Percentiles rank a stretch among this genome's conserved stretches.
Evolutionary conservation across 2,329 filamentous ascomycete genomes (phyloP).

Genomic region (Domatiomyces catenatus): DNA sequence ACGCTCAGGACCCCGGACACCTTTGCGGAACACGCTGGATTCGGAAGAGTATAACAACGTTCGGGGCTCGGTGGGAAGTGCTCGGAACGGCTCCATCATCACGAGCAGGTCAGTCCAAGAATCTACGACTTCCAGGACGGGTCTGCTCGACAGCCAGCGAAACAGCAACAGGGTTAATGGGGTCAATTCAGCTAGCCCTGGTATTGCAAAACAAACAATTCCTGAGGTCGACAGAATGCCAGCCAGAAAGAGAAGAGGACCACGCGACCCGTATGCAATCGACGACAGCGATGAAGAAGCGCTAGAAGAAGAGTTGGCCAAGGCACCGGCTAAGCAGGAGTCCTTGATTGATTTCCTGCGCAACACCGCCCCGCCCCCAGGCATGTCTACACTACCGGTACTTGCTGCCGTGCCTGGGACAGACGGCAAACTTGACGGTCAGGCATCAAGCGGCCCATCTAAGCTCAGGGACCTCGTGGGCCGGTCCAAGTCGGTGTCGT

Average conservation of each 20-base stretch:
- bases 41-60: constrained; percentile 50
- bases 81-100: constrained; percentile 36
- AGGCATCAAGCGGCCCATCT: constrained; percentile 8
- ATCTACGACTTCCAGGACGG: constrained; percentile 60
- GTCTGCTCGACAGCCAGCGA: constrained; percentile 38
- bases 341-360: constrained; percentile 35
- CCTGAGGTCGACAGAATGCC: constrained; percentile 37
- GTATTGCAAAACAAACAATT: constrained; percentile 9
- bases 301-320: constrained; percentile 39
- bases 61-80: constrained; percentile 27
- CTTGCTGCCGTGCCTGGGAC: constrained; percentile 8
- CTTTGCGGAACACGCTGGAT: constrained; percentile 73
- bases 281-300: constrained; percentile 58
- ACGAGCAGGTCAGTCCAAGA: constrained; percentile 39
- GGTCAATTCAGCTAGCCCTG: constrained; percentile 2
- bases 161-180: constrained; percentile 13
- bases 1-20: constrained; percentile 68
- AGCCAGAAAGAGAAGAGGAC: constrained; percentile 57
- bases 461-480: constrained; percentile 8
- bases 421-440: constrained; percentile 3
- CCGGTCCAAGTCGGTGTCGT: not conserved
- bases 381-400: constrained; percentile 19
- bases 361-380: constrained; percentile 28
- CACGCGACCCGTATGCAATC: constrained; percentile 86
- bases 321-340: constrained; percentile 27